Evolutionary conservation across 306 rosid species (phyloP), one percentile per base, ranked within the genome.

Genomic region (Ormosia emarginata): DNA sequence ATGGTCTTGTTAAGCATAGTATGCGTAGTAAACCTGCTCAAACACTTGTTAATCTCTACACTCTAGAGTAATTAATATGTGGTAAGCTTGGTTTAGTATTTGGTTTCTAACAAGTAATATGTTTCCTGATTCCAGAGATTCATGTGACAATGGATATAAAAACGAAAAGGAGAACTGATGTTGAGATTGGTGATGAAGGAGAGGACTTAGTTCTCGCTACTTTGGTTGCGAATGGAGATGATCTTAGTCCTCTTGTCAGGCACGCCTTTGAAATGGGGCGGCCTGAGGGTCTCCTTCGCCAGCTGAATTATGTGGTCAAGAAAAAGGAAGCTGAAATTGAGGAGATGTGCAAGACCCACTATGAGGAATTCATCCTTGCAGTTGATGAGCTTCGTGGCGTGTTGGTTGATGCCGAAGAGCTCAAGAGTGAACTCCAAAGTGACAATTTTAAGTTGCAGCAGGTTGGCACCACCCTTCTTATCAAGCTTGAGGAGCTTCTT

Each of bases 301-400:
- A 93, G 84, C 92, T 95, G 58, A 89, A 89, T 74, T 83, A 66
- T 13, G 92, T 95, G 32, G 96, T 95, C 62, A 93, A 80, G 86
- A 95, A 93, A 87, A 92, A 91, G 62, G 99, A 93, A 86, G 92
- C 86, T 10, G 98, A 92, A 71, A 95, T 95, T 6, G 99, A 95
- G 88, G 97, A 91, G n/a, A 92, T 95, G 82, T 95, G 99, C 89
- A 95, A 95, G 90, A 95, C 93, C 2, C 98, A 95, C 75, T 95
- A 95, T 24, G 99, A 95, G 89, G 97, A 95, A 84, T 95, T 95
- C 89, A 95, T 95, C 71, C 89, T 83, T 13, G 99, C 99, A 0
- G 99, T 95, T n/a, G 98, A 95, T 17, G 99, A 95, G 82, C 98
- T 95, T 77, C 92, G 97, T 1, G 98, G 98, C 0, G 94, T 95